Evolutionary conservation across 176 grass and related monocot genomes (phyloP).

Genomic region (Dactylis glomerata): DNA sequence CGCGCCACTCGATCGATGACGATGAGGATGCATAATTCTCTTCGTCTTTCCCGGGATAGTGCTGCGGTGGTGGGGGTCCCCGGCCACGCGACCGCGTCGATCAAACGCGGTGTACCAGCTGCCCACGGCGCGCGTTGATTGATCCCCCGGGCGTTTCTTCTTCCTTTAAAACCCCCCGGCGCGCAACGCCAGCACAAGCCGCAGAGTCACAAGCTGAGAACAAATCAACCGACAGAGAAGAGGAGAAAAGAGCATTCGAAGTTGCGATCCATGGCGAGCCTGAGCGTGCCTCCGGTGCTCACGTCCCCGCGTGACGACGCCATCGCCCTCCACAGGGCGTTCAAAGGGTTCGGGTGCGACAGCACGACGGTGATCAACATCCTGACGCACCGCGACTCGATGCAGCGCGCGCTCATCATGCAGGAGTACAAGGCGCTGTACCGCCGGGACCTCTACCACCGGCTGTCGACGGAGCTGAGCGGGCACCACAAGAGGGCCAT

Average conservation of each 20-base stretch:
- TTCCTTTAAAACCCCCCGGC: not conserved
- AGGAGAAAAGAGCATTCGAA: not conserved
- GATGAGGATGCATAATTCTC: constrained; percentile 18
- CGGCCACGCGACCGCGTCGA: constrained; percentile 18
- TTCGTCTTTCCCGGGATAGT: not conserved
- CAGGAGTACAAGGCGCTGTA: constrained; percentile 61
- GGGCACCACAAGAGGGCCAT: constrained; percentile 68
- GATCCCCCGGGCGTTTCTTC: not conserved
- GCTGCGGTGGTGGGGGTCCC: not conserved
- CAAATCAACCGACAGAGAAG: not conserved
- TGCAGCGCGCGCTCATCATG: constrained; percentile 54
- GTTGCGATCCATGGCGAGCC: constrained; percentile 41
- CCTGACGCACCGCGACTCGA: constrained; percentile 67
- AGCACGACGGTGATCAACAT: constrained; percentile 62
- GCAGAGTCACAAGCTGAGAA: not conserved
- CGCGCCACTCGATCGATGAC: not conserved
- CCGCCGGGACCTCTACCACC: constrained; percentile 51
- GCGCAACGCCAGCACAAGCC: not conserved
- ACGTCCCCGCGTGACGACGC: constrained; percentile 73
- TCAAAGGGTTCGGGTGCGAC: constrained; percentile 90
- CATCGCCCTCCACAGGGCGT: constrained; percentile 83
- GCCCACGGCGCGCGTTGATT: not conserved
- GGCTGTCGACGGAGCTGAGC: constrained; percentile 61
- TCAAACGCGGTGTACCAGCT: constrained; percentile 9
- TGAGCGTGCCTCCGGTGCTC: constrained; percentile 60